Conservation (phyloP, 306 rosid species). For the Clitoria ternatea region DNA sequence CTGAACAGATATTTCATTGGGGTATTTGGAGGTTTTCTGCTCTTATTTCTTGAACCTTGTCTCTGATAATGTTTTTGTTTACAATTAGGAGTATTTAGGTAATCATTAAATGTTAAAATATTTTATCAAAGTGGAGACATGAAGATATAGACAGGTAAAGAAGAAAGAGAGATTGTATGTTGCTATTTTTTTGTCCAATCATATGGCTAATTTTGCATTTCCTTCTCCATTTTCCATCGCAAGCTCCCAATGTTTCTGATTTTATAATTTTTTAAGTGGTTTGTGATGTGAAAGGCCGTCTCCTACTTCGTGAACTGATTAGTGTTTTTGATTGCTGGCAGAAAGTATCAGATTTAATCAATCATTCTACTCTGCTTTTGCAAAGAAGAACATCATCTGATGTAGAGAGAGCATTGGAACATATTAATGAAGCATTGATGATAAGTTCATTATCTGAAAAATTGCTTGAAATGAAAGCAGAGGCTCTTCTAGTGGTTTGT, state of each 20-base stretch:
- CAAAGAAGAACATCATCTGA: conserved; percentile 51
- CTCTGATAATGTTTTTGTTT: neutral
- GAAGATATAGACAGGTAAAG: neutral
- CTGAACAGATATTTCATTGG: neutral
- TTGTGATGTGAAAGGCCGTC: neutral
- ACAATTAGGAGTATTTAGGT: neutral
- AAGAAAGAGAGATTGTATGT: neutral
- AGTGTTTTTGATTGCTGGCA: conserved; percentile 41
- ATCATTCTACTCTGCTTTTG: conserved; percentile 56
- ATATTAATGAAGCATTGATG: conserved; percentile 63
- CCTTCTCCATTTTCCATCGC: conserved; percentile 13
- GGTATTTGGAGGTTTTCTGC: neutral
- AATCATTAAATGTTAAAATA: conserved; percentile 8
- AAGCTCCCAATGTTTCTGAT: conserved; percentile 2
- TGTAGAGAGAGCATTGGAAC: conserved; percentile 55
- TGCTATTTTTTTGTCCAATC: conserved; percentile 3
- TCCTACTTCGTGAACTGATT: conserved; percentile 26
- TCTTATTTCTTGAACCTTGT: neutral
- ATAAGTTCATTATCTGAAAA: conserved; percentile 72
- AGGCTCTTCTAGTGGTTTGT: conserved; percentile 74
- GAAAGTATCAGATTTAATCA: conserved; percentile 67
- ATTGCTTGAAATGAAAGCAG: conserved; percentile 89
- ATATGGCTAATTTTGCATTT: conserved; percentile 14
- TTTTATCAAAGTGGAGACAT: neutral
- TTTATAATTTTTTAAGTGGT: conserved; percentile 5